Percentiles rank a stretch among this genome's conserved stretches.
Evolutionary conservation across 108 stramenopile genomes (phyloP).

Genomic region (Cyclostephanos invisitatus): DNA sequence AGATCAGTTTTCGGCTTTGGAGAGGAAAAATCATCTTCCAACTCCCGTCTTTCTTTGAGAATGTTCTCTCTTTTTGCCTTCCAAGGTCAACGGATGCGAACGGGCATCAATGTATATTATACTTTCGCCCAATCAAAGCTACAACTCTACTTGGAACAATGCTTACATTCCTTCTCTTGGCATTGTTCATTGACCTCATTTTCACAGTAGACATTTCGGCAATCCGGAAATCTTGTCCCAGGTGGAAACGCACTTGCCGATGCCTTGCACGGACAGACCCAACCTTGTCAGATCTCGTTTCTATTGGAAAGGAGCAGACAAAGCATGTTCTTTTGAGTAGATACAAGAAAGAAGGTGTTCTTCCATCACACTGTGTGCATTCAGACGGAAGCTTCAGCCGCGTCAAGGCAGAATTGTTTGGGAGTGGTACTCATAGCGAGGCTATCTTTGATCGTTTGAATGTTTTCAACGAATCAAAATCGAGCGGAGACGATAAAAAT

Average conservation of each 20-base stretch:
- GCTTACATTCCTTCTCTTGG: constrained; percentile 22
- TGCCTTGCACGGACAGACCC: constrained; percentile 80
- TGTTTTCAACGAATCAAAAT: constrained; percentile 23
- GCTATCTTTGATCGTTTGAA: constrained; percentile 51
- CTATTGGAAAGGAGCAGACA: constrained; percentile 74
- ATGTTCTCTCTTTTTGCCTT: constrained; percentile 29
- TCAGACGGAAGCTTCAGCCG: constrained; percentile 57
- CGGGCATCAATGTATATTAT: constrained; percentile 15
- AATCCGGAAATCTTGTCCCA: constrained; percentile 14
- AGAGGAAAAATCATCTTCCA: constrained; percentile 24
- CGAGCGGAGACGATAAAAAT: not conserved
- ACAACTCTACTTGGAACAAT: constrained; percentile 26
- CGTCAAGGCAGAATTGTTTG: constrained; percentile 28
- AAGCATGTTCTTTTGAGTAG: constrained; percentile 66
- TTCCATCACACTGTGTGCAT: constrained; percentile 58
- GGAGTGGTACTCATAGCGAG: constrained; percentile 48
- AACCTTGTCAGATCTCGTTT: constrained; percentile 64
- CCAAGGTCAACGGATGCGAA: constrained; percentile 16
- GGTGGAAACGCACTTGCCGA: constrained; percentile 64
- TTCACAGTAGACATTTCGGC: constrained; percentile 23
- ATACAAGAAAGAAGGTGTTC: constrained; percentile 54
- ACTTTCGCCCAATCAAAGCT: constrained; percentile 16
- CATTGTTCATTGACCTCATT: constrained; percentile 32
- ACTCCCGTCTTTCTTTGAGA: constrained; percentile 14
- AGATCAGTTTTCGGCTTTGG: constrained; percentile 9